Evolutionary conservation across 352 stramenopile species (phyloP).

Genomic region (Phytopythium kandeliae): DNA sequence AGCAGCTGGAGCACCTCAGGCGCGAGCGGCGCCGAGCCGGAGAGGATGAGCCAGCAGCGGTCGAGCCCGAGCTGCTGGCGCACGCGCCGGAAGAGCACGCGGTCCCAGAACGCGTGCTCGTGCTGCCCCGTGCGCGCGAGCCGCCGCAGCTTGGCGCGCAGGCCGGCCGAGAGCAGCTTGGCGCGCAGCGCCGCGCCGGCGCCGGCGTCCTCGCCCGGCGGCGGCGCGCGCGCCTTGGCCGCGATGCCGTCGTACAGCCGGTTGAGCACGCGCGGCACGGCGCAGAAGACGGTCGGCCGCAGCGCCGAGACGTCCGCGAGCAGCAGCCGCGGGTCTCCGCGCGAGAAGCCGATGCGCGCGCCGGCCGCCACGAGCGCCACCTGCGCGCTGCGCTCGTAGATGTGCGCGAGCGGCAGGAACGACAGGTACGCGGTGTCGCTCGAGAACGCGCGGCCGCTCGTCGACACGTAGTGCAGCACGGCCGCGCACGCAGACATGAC

Average conservation of each 20-base stretch:
- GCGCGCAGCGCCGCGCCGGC: conserved; percentile 12
- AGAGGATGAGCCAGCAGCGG: conserved; percentile 88
- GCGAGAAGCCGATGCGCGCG: conserved; percentile 87
- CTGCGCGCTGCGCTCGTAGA: conserved; percentile 88
- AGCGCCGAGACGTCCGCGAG: conserved; percentile 91
- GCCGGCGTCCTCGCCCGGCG: no score
- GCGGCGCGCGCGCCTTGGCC: conserved; percentile 64
- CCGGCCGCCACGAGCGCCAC: conserved; percentile 62
- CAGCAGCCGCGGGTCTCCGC: conserved; percentile 85
- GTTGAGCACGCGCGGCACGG: conserved; percentile 94
- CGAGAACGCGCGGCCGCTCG: conserved; percentile 35
- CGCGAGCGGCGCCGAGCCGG: conserved; percentile 92
- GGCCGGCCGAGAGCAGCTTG: conserved; percentile 74
- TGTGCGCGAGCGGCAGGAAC: conserved; percentile 95
- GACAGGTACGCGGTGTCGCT: conserved; percentile 89
- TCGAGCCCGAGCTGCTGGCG: conserved; percentile 85
- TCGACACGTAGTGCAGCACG: conserved; percentile 24
- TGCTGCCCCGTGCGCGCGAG: conserved; percentile 60
- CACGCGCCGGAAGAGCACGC: conserved; percentile 93
- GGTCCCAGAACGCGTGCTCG: conserved; percentile 87
- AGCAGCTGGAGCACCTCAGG: conserved; percentile 93
- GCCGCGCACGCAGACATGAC: conserved; percentile 28
- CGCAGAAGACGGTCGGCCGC: conserved; percentile 89
- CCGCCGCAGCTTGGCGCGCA: conserved; percentile 35
- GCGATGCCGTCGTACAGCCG: conserved; percentile 95